A percentile compares a stretch with the other conserved stretches of the same genome.
phyloP scores from a whole-genome alignment of 805 yeast species.

The Candida insectorum region DNA sequence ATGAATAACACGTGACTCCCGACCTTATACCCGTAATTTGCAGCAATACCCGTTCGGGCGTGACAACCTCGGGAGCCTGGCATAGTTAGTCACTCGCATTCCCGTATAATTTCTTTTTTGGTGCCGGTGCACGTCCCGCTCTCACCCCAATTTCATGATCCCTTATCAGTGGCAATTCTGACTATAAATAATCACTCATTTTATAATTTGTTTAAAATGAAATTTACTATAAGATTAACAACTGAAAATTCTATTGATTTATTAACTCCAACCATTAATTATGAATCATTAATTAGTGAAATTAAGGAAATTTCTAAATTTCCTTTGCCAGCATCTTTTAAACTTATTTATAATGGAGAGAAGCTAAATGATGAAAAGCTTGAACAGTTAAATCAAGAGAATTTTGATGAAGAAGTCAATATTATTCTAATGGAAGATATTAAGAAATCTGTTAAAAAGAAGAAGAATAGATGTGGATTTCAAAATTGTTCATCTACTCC shows the following conservation, averaged over 20 bases:
- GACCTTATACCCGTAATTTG: no score
- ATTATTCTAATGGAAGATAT: conserved; percentile 14
- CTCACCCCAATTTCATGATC: conserved; percentile 6
- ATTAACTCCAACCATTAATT: conserved; percentile 40
- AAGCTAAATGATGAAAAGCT: conserved; percentile 22
- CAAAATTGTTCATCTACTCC: conserved; percentile 62
- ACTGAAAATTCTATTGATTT: conserved; percentile 43
- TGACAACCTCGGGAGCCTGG: no score
- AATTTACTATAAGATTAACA: conserved; percentile 35
- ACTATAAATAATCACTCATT: neutral
- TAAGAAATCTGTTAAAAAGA: conserved; percentile 12
- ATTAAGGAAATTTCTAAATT: conserved; percentile 39
- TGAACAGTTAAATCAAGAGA: conserved; percentile 15
- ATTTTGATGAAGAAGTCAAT: conserved; percentile 4
- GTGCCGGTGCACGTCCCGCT: conserved; percentile 3
- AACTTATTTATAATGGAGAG: conserved; percentile 38
- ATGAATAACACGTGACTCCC: no score
- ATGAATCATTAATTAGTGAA: conserved; percentile 44
- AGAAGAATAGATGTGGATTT: conserved; percentile 52
- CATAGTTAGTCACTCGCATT: no score
- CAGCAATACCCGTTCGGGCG: no score
- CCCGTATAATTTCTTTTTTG: conserved; percentile 1
- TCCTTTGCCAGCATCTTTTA: conserved; percentile 34
- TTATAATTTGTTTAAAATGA: conserved; percentile 4
- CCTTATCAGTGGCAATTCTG: conserved; percentile 10